These are phyloP conservation scores for Sordaria brevicollis DNA, from an alignment of 495 filamentous ascomycete genomes.

Conservation along the genomic window DNA sequence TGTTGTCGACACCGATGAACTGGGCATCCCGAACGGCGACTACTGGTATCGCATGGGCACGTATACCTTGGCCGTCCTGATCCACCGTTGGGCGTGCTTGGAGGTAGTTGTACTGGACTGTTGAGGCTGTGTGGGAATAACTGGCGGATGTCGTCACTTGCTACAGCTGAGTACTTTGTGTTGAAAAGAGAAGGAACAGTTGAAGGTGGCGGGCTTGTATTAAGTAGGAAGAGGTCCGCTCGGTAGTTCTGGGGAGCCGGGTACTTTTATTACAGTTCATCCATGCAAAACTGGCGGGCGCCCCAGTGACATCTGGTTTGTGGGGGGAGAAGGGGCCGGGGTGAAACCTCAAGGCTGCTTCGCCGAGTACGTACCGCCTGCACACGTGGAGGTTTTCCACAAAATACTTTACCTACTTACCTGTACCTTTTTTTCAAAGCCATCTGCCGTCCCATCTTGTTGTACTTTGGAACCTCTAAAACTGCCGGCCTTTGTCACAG, in stretches of 20 bases:
- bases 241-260: background rate
- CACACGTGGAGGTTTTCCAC: background rate
- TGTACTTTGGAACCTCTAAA: too few species aligned
- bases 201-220: background rate
- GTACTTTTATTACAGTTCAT: too few species aligned
- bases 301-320: background rate
- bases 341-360: too few species aligned
- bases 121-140: background rate
- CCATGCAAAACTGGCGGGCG: background rate
- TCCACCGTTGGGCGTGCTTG: background rate
- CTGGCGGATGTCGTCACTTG: background rate
- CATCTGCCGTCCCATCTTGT: too few species aligned
- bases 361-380: background rate
- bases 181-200: background rate
- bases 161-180: too few species aligned
- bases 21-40: constrained; percentile 17
- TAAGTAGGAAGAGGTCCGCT: background rate
- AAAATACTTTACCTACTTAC: background rate
- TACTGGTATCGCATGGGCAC: background rate
- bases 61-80: background rate
- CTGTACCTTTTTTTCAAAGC: too few species aligned
- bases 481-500: too few species aligned
- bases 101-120: background rate
- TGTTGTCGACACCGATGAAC: background rate
- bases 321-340: too few species aligned